Evolutionary conservation across 306 rosid genomes (phyloP).

Genomic region (Trichosanthes truncata): DNA sequence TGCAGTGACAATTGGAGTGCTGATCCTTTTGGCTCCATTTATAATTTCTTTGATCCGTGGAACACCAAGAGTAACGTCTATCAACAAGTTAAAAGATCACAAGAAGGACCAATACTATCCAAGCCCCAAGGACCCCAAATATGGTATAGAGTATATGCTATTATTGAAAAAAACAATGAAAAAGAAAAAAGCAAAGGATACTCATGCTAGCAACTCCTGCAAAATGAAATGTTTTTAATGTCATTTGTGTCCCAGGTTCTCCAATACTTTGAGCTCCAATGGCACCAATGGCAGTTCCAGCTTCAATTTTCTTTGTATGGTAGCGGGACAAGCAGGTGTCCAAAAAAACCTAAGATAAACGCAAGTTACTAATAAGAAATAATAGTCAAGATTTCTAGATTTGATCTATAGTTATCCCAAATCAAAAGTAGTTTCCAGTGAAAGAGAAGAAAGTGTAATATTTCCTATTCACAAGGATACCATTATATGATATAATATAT

Average conservation of each 20-base stretch:
- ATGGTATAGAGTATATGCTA: background rate
- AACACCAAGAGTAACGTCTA: conserved; percentile 90
- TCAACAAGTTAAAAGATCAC: conserved; percentile 35
- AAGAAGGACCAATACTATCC: conserved; percentile 19
- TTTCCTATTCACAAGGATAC: background rate
- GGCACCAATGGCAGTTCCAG: conserved; percentile 90
- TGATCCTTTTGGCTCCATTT: conserved; percentile 59
- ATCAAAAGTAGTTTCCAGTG: background rate
- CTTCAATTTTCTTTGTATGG: conserved; percentile 57
- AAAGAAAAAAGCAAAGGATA: conserved; percentile 48
- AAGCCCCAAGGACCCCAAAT: background rate
- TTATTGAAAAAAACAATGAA: background rate
- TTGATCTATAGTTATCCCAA: background rate
- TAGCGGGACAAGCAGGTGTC: conserved; percentile 81
- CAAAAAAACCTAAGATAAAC: conserved; percentile 52
- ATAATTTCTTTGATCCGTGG: conserved; percentile 96
- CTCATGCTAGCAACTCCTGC: conserved; percentile 99
- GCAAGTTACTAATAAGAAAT: background rate
- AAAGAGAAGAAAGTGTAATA: background rate
- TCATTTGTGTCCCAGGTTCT: conserved; percentile 99
- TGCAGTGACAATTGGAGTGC: conserved; percentile 86
- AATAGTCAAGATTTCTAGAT: background rate
- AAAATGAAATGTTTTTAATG: conserved; percentile 89
- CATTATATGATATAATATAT: background rate
- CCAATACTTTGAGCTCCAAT: conserved; percentile 99